Percentiles rank a stretch among this genome's conserved stretches.
phyloP scores from a whole-genome alignment of 495 filamentous ascomycete genomes.

The Aspergillus asperescens region DNA sequence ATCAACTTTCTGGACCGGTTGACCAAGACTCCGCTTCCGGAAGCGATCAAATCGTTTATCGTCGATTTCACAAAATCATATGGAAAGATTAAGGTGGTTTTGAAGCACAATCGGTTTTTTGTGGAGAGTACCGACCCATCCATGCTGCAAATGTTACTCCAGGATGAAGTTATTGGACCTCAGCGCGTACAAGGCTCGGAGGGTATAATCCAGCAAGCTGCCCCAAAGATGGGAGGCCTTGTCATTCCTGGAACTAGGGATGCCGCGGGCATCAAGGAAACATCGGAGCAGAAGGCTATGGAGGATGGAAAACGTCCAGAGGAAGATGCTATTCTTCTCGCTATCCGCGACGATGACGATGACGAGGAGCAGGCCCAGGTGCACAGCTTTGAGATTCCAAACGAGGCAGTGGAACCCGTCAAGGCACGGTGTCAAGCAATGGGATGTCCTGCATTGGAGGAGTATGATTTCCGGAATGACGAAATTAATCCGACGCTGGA shows the following conservation, averaged over 20 bases:
- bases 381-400: conserved; percentile 89
- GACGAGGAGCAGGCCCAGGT: conserved; percentile 88
- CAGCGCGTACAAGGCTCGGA: conserved; percentile 59
- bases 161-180: conserved; percentile 64
- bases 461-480: conserved; percentile 98
- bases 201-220: conserved; percentile 70
- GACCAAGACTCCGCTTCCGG: conserved; percentile 78
- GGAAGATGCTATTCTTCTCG: conserved; percentile 56
- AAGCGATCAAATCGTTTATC: conserved; percentile 74
- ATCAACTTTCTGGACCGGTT: conserved; percentile 80
- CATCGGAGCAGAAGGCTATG: conserved; percentile 38
- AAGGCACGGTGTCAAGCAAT: conserved; percentile 87
- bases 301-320: conserved; percentile 29
- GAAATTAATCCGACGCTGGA: conserved; percentile 81
- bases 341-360: conserved; percentile 72
- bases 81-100: conserved; percentile 90
- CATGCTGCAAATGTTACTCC: conserved; percentile 75
- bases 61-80: conserved; percentile 79
- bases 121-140: conserved; percentile 84
- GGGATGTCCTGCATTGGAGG: conserved; percentile 81
- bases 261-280: conserved; percentile 77
- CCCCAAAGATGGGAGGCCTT: conserved; percentile 81
- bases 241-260: conserved; percentile 95
- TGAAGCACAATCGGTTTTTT: conserved; percentile 91
- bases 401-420: conserved; percentile 71